These are phyloP conservation scores for Pyropia yezoensis DNA, from an alignment of 23 red algal genomes.

Conservation along the genomic window DNA sequence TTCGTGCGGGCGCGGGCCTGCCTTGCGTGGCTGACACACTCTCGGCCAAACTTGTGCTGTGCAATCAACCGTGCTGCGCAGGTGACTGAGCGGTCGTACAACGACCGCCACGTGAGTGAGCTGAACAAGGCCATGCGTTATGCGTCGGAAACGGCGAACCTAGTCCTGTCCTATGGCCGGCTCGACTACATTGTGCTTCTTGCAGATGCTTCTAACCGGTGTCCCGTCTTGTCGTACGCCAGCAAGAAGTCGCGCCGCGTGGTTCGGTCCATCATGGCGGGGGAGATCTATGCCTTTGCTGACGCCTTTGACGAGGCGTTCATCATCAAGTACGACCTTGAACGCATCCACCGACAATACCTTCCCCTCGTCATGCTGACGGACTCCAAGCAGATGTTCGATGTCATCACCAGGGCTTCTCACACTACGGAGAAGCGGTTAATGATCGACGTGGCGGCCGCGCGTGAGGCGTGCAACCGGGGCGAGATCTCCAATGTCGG, in stretches of 20 bases:
- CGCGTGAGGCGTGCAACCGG: neutral
- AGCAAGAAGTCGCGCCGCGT: conserved; percentile 6
- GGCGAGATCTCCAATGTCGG: conserved; percentile 13
- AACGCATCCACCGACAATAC: too few relatives aligned
- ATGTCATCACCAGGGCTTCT: neutral
- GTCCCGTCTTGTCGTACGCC: neutral
- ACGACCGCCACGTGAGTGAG: neutral
- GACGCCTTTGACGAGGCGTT: too few relatives aligned
- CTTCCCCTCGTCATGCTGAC: too few relatives aligned
- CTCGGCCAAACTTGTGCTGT: conserved; percentile 6
- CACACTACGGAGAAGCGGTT: conserved; percentile 6
- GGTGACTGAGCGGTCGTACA: conserved; percentile 10
- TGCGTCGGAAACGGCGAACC: neutral
- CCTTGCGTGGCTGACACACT: conserved; percentile 11
- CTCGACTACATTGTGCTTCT: conserved; percentile 22
- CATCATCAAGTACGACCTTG: too few relatives aligned
- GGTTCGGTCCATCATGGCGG: too few relatives aligned
- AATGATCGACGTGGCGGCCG: conserved; percentile 18
- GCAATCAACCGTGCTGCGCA: conserved; percentile 3
- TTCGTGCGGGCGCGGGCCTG: neutral
- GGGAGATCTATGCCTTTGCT: too few relatives aligned
- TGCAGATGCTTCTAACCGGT: neutral
- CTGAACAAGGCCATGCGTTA: conserved; percentile 6
- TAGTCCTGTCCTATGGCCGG: neutral
- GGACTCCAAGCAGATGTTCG: conserved; percentile 15